Conservation (phyloP, 192 early-diverging fungal genomes). For the Jimgerdemannia flammicorona region DNA sequence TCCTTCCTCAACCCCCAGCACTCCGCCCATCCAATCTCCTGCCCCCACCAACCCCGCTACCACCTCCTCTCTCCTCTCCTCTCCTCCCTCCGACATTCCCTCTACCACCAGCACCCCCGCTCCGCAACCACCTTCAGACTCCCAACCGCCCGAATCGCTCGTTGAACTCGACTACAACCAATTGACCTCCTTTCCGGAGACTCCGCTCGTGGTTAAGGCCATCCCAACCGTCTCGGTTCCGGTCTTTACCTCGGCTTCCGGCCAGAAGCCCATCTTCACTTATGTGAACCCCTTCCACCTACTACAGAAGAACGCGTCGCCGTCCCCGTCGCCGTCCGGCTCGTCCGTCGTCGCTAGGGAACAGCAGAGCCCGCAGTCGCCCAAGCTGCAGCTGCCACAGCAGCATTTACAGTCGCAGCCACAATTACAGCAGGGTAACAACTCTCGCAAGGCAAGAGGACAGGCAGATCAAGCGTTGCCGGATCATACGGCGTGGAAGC, state of each 20-base stretch:
- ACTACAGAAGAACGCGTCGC: constrained; percentile 22
- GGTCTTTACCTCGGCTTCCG: constrained; percentile 7
- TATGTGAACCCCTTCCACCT: constrained; percentile 44
- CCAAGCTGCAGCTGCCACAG: background rate
- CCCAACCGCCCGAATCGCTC: constrained; percentile 1
- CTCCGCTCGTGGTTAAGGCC: background rate
- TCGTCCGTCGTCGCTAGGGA: constrained; percentile 1
- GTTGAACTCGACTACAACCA: constrained; percentile 11
- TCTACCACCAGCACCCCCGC: background rate
- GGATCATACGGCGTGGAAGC: background rate
- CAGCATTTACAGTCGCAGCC: background rate
- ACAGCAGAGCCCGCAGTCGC: background rate
- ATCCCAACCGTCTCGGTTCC: too few relatives aligned
- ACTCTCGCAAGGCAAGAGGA: background rate
- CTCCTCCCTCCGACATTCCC: background rate
- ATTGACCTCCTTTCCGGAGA: background rate
- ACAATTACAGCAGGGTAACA: background rate
- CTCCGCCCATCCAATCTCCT: background rate
- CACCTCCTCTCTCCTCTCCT: background rate
- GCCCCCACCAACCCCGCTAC: background rate
- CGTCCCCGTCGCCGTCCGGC: background rate
- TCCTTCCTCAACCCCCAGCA: background rate
- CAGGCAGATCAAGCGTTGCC: background rate
- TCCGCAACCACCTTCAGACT: background rate
- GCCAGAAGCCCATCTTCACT: constrained; percentile 33